These are phyloP conservation scores for Coniochaeta prunicola DNA, from an alignment of 2,329 filamentous ascomycete species.

Conservation along the genomic window DNA sequence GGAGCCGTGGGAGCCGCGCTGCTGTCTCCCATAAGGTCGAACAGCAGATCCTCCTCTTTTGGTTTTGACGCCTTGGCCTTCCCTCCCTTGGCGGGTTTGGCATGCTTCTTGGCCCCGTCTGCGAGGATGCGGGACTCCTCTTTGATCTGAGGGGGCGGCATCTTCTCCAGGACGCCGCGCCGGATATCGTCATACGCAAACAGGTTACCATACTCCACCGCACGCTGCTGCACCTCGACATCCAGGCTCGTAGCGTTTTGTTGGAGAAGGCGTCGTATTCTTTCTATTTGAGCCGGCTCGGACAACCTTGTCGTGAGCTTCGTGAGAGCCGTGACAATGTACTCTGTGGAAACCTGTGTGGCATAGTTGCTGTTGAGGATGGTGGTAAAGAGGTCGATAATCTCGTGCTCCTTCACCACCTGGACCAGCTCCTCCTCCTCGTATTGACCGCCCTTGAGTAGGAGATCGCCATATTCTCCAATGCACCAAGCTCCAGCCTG, in stretches of 20 bases:
- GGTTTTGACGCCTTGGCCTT: constrained; percentile 73
- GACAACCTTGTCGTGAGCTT: constrained; percentile 86
- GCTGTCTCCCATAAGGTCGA: constrained; percentile 82
- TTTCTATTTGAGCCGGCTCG: constrained; percentile 78
- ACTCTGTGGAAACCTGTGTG: constrained; percentile 85
- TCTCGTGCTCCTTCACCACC: constrained; percentile 76
- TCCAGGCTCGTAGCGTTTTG: constrained; percentile 80
- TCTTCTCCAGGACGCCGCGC: constrained; percentile 87
- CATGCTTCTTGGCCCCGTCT: constrained; percentile 58
- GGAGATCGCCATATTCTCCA: constrained; percentile 87
- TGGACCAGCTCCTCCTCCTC: constrained; percentile 86
- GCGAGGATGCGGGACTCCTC: constrained; percentile 90
- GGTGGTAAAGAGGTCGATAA: constrained; percentile 85
- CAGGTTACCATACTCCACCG: constrained; percentile 93
- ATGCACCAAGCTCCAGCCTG: constrained; percentile 95
- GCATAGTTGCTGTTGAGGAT: constrained; percentile 94
- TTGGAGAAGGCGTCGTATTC: constrained; percentile 71
- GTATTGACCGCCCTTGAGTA: constrained; percentile 84
- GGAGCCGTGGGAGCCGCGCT: constrained; percentile 49
- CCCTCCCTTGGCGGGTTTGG: constrained; percentile 64
- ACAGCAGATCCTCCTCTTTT: constrained; percentile 82
- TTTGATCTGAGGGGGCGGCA: constrained; percentile 95
- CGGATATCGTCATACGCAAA: constrained; percentile 85
- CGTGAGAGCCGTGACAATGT: constrained; percentile 90
- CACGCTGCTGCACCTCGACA: constrained; percentile 91